phyloP scores from a whole-genome alignment of 2,329 filamentous ascomycete genomes.

The Nannizzia gypsea region DNA sequence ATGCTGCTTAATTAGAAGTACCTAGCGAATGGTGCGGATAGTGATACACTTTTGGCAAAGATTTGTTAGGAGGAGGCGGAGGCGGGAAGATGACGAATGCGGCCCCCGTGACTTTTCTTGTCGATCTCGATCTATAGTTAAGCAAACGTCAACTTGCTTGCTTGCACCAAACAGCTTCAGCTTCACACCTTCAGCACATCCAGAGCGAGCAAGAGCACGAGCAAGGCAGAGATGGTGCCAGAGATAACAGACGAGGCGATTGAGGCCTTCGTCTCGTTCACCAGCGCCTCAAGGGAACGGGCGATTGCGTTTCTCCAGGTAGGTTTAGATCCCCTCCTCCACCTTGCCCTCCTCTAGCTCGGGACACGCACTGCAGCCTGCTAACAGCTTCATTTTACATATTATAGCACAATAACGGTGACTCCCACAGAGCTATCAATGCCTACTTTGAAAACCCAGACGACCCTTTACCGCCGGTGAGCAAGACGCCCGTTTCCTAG shows the following conservation, averaged over 20 bases:
- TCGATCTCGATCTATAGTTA: background rate
- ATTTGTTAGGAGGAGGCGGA: no score
- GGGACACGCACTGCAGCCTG: background rate
- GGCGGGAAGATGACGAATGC: background rate
- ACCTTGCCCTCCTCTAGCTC: background rate
- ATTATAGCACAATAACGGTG: conserved; percentile 33
- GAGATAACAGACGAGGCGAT: conserved; percentile 28
- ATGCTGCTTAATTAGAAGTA: no score
- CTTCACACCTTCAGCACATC: background rate
- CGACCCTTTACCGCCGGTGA: conserved; percentile 16
- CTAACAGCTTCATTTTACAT: background rate
- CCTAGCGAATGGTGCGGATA: no score
- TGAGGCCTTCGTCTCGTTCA: conserved; percentile 31
- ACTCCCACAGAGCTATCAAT: conserved; percentile 37
- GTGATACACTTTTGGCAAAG: no score
- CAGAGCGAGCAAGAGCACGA: background rate
- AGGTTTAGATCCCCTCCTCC: background rate
- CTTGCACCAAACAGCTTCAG: no score
- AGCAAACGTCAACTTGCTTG: no score
- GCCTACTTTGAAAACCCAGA: conserved; percentile 37
- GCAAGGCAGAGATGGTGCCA: conserved; percentile 10
- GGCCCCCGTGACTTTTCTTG: background rate
- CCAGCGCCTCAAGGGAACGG: conserved; percentile 28
- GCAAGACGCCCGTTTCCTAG: conserved; percentile 7
- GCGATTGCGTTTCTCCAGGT: conserved; percentile 34